A percentile compares a stretch with the other conserved stretches of the same genome.
Conservation (phyloP, 2,329 filamentous ascomycete genomes). For the Xylaria sp. region DNA sequence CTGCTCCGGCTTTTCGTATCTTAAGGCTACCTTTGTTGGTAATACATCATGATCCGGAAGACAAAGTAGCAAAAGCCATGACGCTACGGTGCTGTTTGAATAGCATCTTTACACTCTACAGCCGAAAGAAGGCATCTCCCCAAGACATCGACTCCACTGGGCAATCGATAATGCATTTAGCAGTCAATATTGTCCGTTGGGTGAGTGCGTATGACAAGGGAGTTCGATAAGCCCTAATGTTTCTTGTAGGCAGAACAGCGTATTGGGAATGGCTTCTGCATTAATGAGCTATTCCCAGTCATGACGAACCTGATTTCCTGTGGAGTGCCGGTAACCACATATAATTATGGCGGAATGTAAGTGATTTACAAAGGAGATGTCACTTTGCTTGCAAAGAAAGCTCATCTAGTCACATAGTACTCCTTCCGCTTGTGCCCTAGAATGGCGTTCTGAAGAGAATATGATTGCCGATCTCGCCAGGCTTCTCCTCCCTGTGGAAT, state of each 20-base stretch:
- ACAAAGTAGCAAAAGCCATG: background rate
- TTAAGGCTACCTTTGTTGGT: background rate
- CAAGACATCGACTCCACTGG: background rate
- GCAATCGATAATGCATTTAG: background rate
- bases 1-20: slow-evolving; percentile 27
- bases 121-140: slow-evolving; percentile 9
- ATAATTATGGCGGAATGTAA: background rate
- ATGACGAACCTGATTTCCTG: background rate
- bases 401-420: slow-evolving; percentile 8
- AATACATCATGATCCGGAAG: background rate
- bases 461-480: background rate
- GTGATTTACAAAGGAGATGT: background rate
- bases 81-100: slow-evolving; percentile 7
- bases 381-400: background rate
- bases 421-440: background rate
- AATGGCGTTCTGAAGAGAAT: too few species aligned
- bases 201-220: background rate
- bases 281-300: background rate
- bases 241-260: background rate
- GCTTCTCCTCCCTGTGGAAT: background rate
- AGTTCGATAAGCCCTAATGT: background rate
- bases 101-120: slow-evolving; percentile 13
- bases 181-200: rapidly evolving
- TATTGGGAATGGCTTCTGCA: background rate
- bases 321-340: slow-evolving; percentile 7